Percentiles rank a stretch among this genome's conserved stretches.
These are phyloP conservation scores for Saccharomycopsis phalli DNA, from an alignment of 1,139 yeast genomes.

Conservation along the genomic window DNA sequence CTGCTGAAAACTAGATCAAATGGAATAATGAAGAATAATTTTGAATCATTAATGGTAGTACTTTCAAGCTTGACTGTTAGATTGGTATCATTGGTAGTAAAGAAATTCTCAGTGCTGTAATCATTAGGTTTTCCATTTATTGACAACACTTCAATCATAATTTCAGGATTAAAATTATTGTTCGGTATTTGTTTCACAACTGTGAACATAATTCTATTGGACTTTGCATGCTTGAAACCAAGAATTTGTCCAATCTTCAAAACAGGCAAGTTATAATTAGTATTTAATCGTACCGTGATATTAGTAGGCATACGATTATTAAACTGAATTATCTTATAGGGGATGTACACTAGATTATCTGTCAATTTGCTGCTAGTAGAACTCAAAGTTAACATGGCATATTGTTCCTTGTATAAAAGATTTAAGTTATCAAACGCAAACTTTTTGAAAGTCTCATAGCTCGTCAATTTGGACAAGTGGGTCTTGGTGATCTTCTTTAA, in stretches of 20 bases:
- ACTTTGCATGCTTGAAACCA: slow-evolving; percentile 11
- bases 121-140: not conserved
- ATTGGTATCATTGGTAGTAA: not conserved
- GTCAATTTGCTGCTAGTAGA: slow-evolving; percentile 14
- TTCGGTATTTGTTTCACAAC: slow-evolving; percentile 16
- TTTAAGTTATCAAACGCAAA: slow-evolving; percentile 16
- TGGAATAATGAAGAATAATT: slow-evolving; percentile 13
- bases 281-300: slow-evolving; percentile 17
- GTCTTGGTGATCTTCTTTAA: slow-evolving; percentile 15
- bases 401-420: slow-evolving; percentile 17
- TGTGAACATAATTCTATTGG: slow-evolving; percentile 10
- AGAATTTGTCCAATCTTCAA: slow-evolving; percentile 15
- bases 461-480: slow-evolving; percentile 9
- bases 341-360: slow-evolving; percentile 18
- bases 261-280: slow-evolving; percentile 18
- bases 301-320: slow-evolving; percentile 1
- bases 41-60: slow-evolving; percentile 4
- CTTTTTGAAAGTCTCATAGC: slow-evolving; percentile 13
- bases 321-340: slow-evolving; percentile 17
- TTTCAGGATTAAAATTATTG: slow-evolving; percentile 19
- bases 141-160: slow-evolving; percentile 12
- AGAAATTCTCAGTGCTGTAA: slow-evolving; percentile 3
- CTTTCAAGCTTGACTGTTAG: not conserved
- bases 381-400: slow-evolving; percentile 13
- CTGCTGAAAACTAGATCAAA: slow-evolving; percentile 18